Conservation (phyloP, 1,139 yeast genomes). For the Suhomyces maxii region DNA sequence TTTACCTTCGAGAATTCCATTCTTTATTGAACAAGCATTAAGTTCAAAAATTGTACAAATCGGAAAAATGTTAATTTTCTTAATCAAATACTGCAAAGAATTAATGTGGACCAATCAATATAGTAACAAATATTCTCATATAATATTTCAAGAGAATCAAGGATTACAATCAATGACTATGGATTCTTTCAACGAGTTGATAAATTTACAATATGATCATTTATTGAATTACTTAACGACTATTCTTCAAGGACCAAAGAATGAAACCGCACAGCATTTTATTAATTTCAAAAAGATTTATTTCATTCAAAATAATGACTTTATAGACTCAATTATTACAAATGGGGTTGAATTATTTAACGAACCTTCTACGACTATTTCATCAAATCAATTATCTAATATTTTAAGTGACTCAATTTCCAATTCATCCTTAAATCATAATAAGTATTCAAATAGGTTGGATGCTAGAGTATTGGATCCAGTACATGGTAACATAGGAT, state of each 20-base stretch:
- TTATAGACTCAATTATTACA: constrained; percentile 62
- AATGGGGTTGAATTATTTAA: constrained; percentile 57
- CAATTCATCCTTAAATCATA: constrained; percentile 57
- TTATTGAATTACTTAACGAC: constrained; percentile 54
- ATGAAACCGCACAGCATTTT: constrained; percentile 57
- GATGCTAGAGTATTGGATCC: constrained; percentile 82
- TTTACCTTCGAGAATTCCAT: constrained; percentile 53
- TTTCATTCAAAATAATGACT: constrained; percentile 75
- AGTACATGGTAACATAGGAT: constrained; percentile 64
- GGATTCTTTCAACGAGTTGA: constrained; percentile 29
- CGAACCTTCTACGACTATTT: constrained; percentile 61
- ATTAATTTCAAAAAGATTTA: constrained; percentile 64
- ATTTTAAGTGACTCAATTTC: constrained; percentile 67
- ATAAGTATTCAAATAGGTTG: constrained; percentile 41
- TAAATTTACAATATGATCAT: constrained; percentile 57
- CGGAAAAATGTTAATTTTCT: constrained; percentile 74
- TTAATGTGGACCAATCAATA: constrained; percentile 55
- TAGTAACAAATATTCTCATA: constrained; percentile 35
- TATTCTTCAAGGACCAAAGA: constrained; percentile 46
- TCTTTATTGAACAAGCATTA: constrained; percentile 42
- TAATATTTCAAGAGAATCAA: constrained; percentile 26
- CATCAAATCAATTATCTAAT: constrained; percentile 66
- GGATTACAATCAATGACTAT: constrained; percentile 37
- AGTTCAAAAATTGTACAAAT: constrained; percentile 66
- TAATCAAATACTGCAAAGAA: constrained; percentile 63